Evolutionary conservation across 768 basidiomycete species (phyloP).

Genomic region (Sarcomyxa edulis): DNA sequence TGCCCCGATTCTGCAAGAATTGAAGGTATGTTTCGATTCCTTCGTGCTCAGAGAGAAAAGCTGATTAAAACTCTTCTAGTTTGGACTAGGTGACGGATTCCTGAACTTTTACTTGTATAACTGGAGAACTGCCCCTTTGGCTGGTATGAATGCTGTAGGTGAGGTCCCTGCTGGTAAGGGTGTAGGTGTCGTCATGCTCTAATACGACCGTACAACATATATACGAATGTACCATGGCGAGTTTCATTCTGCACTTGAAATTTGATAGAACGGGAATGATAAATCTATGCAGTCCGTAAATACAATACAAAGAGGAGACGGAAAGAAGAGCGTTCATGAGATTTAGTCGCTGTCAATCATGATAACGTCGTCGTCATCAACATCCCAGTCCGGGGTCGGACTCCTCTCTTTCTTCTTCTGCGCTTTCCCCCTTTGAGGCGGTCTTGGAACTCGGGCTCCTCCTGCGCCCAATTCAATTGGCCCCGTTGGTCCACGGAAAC

Average conservation of each 20-base stretch:
- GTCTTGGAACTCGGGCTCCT: slow-evolving; percentile 44
- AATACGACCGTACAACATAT: slow-evolving; percentile 13
- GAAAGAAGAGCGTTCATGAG: slow-evolving; percentile 2
- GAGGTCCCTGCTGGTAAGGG: slow-evolving; percentile 64
- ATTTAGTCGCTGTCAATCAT: slow-evolving; percentile 76
- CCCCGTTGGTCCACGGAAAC: slow-evolving; percentile 1
- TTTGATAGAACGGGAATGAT: too few relatives aligned
- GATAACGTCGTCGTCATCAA: slow-evolving; percentile 81
- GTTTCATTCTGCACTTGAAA: slow-evolving; percentile 2
- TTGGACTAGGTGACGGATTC: slow-evolving; percentile 88
- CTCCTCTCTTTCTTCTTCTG: slow-evolving; percentile 43
- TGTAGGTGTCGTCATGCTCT: slow-evolving; percentile 94
- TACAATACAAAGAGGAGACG: slow-evolving; percentile 9
- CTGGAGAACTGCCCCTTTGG: slow-evolving; percentile 80
- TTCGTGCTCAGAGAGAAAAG: neutral
- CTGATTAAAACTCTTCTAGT: slow-evolving; percentile 40
- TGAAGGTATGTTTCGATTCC: slow-evolving; percentile 53
- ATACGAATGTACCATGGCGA: slow-evolving; percentile 13
- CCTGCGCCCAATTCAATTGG: slow-evolving; percentile 51
- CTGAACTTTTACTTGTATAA: slow-evolving; percentile 94
- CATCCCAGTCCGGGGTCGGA: slow-evolving; percentile 77
- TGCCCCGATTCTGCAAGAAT: slow-evolving; percentile 68
- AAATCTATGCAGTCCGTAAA: too few relatives aligned
- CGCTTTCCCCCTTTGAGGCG: slow-evolving; percentile 32
- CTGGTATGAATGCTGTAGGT: slow-evolving; percentile 58